Base-by-base conservation (phyloP, 192 early-diverging fungal genomes). In the Rhizoclosmatium globosum region DNA sequence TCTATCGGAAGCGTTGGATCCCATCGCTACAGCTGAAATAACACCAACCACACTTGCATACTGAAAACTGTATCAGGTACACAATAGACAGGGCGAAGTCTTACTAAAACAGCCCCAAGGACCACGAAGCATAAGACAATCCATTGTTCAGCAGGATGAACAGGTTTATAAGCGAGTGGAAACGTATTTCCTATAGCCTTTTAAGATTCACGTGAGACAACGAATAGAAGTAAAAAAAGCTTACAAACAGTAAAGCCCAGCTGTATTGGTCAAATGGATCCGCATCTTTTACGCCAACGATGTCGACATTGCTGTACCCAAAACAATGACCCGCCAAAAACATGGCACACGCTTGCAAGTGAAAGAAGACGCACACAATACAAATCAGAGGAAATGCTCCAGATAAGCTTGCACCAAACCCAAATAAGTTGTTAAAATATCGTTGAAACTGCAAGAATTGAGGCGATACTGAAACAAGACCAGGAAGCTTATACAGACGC, bases 201-300 rank as follows among this genome's bases (percentile, higher is more conserved):
- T 21, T 23, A 65, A 13, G 64, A n/a, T 0, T 11, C 46, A 31
- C 11, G 68, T 45, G 38, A 53, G 56, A 57, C 19, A 72, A 58
- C 19, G 38, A 53, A 65, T 74, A 42, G 53, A 9, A 57, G 84
- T 13, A 17, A 62, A 45, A 47, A 58, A 38, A 53, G 17, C 19
- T 47, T 46, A 48, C 79, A n/a, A 42, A 42, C 42, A 81, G 81
- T 2, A 80, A 47, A 66, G 61, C 77, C 48, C 56, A 82, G 9
- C 77, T 82, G 74, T 88, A 88, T 61, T 86, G 81, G 7, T 76
- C 79, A 44, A 50, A 62, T 3, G 71, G 31, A 7, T 7, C 23
- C 9, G 43, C 39, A 45, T 38, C 4, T 7, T 74, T 23, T 6
- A 74, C 39, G 0, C 15, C 21, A 3, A 31, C 39, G 6, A 43